Percentiles rank a stretch among this genome's conserved stretches.
phyloP scores from a whole-genome alignment of 73 alveolate species.

The Paramecium sexaurelia region DNA sequence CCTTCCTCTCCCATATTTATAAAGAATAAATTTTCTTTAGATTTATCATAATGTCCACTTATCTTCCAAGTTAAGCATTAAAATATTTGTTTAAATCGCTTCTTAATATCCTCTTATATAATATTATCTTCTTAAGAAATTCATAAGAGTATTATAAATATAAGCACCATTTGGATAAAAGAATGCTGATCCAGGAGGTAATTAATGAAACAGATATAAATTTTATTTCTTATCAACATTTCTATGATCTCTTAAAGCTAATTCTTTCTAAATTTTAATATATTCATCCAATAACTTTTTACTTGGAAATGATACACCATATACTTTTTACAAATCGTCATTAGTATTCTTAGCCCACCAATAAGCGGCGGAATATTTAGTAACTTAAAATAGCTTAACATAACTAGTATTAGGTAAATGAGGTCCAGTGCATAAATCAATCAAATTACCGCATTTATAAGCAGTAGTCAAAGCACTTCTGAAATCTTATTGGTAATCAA shows the following conservation, averaged over 20 bases:
- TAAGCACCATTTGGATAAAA: constrained; percentile 96
- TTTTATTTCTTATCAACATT: constrained; percentile 96
- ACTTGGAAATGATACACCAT: constrained; percentile 98
- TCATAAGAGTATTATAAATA: constrained; percentile 94
- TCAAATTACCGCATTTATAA: constrained; percentile 97
- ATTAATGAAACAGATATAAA: constrained; percentile 92
- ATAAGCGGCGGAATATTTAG: constrained; percentile 99
- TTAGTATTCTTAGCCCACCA: constrained; percentile 98
- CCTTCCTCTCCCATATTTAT: constrained; percentile 97
- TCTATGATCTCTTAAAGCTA: constrained; percentile 99
- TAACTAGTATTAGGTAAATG: constrained; percentile 96
- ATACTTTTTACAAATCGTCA: constrained; percentile 98
- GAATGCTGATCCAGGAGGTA: constrained; percentile 99
- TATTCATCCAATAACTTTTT: constrained; percentile 97
- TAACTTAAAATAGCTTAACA: constrained; percentile 97
- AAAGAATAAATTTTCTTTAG: constrained; percentile 97
- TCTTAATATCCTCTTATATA: constrained; percentile 97
- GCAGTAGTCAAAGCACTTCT: constrained; percentile 97
- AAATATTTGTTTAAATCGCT: constrained; percentile 98
- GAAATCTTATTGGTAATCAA: constrained; percentile 97
- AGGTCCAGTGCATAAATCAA: constrained; percentile 99
- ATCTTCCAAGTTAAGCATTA: constrained; percentile 97
- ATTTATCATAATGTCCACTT: constrained; percentile 99
- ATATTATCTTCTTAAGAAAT: constrained; percentile 95
- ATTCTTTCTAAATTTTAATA: constrained; percentile 93